Evolutionary conservation across 345 rosid species (phyloP), one percentile per base, ranked within the genome.

Genomic region (Aquilaria yunnanensis): DNA sequence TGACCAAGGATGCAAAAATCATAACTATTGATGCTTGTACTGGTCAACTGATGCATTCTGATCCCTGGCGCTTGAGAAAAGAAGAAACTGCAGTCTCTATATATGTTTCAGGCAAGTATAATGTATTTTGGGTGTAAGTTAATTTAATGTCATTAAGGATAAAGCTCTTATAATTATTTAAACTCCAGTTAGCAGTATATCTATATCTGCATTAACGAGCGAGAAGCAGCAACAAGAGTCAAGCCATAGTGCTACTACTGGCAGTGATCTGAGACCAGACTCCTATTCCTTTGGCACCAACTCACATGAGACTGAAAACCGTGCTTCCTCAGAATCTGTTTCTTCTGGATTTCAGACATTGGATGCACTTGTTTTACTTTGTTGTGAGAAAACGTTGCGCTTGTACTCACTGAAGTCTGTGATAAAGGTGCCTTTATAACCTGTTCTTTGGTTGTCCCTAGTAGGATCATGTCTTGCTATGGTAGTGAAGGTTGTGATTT

Each of bases 91-190:
- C 75, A 37, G 62, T 78, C 47, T 78, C 81, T 57, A 70, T 78
- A 67, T 66, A 78, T 63, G 51, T 76, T n/a, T 57, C 78, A 74
- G 88, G 88, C 57, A 66, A 74, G 85, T 59, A 51, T 46, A 14
- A 3, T 68, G 32, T 37, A 60, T 29, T 57, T 50, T 6, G 12
- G 23, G 14, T 9, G 45, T 30, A 4, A 68, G 32, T 12, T 43
- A 23, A 48, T 47, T 56, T 55, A 12, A 12, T 16, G 51, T 37
- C 32, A 46, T 32, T 33, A 41, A 53, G 41, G 14, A 67, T 61
- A 56, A 51, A 60, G 34, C 59, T 48, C 58, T 57, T 12, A 14
- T 13, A 51, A 14, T 33, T 43, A 53, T 60, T 61, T 59, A 10
- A 57, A 61, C 49, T 65, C 50, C 71, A 76, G 80, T 62, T 59